Base-by-base conservation (phyloP, 805 yeast species). In the Kluyveromyces starmeri region DNA sequence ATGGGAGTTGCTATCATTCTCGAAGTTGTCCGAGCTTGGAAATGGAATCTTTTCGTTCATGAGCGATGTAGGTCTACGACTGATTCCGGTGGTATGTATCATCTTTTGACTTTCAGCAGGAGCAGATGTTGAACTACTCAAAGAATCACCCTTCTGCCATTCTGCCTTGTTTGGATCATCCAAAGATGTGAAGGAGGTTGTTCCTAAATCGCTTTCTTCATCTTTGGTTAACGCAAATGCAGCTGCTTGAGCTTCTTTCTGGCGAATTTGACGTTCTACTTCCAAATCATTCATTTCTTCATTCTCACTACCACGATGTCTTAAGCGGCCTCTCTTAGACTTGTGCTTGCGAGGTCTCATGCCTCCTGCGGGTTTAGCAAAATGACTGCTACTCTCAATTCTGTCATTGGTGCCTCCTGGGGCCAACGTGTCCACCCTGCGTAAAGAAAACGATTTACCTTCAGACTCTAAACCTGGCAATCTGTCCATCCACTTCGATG, bases 401-500 rank as follows among this genome's bases (percentile, higher is more conserved):
- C 73, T 66, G 28, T 62, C 62, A 0, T 66, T 37, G 16, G 14
- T 27, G 6, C 8, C 23, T 13, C 18, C 23, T 8, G 68, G 63
- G 13, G 68, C 71, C 43, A 61, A 61, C 0, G 94, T 83, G 51
- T 85, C 96, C 28, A 85, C 72, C 49, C 94, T 71, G 40, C 81
- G 88, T 41, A 88, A 68, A 2, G 95, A 84, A 46, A 83, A 76
- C 1, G 92, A 75, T 19, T 88, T 71, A 6, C 86, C 82, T 10
- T 44, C 37, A 25, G 41, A 73, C 35, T 81, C 92, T 54, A 84
- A 63, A 27, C 80, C 73, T 20, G 95, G 96, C 46, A 89, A 68
- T 57, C 96, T 76, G 35, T 77, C 70, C 65, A 88, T 74, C 96
- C 96, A 83, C 19, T 81, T 65, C 6, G 78, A 67, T 14, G 71